Evolutionary conservation across 208 protist species (phyloP).

Genomic region (Acanthamoeba rhysodes): DNA sequence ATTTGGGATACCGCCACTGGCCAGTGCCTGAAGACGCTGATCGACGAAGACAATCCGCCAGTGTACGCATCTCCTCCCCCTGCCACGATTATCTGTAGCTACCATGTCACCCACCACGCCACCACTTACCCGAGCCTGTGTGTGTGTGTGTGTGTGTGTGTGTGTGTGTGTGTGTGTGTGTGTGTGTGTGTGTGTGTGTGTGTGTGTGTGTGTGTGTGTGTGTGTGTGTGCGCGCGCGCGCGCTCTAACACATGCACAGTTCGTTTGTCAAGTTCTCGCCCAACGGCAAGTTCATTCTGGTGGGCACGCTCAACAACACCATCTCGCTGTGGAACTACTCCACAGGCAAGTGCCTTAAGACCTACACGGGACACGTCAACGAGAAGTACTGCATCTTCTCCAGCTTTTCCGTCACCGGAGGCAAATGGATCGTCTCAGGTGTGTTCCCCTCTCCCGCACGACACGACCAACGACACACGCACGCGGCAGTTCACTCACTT

Average conservation of each 20-base stretch:
- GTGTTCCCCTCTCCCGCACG: background rate
- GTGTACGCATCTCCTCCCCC: slow-evolving; percentile 67
- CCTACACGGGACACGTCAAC: slow-evolving; percentile 91
- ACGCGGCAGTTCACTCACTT: background rate
- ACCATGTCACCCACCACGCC: background rate
- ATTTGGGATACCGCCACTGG: slow-evolving; percentile 92
- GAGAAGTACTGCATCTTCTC: slow-evolving; percentile 90
- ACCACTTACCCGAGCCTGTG: background rate
- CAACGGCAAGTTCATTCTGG: slow-evolving; percentile 92
- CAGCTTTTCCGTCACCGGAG: slow-evolving; percentile 88
- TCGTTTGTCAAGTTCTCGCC: slow-evolving; percentile 92
- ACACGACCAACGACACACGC: background rate
- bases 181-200: too few species aligned
- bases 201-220: too few species aligned
- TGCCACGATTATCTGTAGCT: too few species aligned
- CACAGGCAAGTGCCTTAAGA: slow-evolving; percentile 88
- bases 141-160: background rate
- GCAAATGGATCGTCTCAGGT: slow-evolving; percentile 86
- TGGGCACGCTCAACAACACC: slow-evolving; percentile 86
- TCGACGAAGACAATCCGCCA: slow-evolving; percentile 88
- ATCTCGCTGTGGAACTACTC: slow-evolving; percentile 90
- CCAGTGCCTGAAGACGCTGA: slow-evolving; percentile 91
- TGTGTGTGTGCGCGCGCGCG: too few species aligned
- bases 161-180: background rate
- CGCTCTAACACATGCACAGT: slow-evolving; percentile 40